Evolutionary conservation across 148 eudicot genomes (phyloP), one percentile per base, ranked within the genome.

Genomic region (Silene conica): DNA sequence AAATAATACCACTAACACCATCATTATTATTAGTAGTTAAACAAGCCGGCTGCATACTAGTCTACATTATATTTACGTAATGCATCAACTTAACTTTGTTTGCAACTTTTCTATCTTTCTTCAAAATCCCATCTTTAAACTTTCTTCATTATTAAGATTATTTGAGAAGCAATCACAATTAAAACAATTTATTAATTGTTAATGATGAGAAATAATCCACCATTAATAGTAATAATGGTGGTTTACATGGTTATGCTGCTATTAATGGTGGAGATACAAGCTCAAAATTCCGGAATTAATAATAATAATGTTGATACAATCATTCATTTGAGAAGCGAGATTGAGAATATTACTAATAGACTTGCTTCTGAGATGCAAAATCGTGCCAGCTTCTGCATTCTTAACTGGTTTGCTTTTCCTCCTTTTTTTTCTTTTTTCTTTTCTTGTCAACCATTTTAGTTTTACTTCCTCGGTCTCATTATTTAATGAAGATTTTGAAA

Each of bases 351-450:
- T 1, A 61, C 38, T n/a, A 56, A 54, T 56, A 13, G 15, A 50
- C n/a, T 79, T 46, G 77, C 73, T 41, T 31, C 43, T 22, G 56
- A 79, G 41, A 31, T 79, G 70, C 63, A 62, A 63, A n/a, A 2
- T 4, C 45, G 46, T 16, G 74, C 77, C 13, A 18, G 21, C 45
- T 79, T 48, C 68, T 79, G 81, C 64, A 68, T 74, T 52, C 41
- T 79, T 41, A 57, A 79, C 28, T 67, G 76, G 81, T 79, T 50
- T 20, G 41, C 9, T 75, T 19, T 25, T 14, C n/a, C 28, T 26
- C 28, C 20, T 4, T 41, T 66, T 6, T 16, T 9, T 66, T 25
- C 26, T 12, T n/a, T n/a, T n/a, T n/a, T n/a, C n/a, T n/a, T n/a
- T n/a, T n/a, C n/a, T n/a, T n/a, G n/a, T n/a, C 28, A 2, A 14